A percentile compares a stretch with the other conserved stretches of the same genome.
phyloP scores from a whole-genome alignment of 305 asterid genomes.

The Fraxinus nigra region DNA sequence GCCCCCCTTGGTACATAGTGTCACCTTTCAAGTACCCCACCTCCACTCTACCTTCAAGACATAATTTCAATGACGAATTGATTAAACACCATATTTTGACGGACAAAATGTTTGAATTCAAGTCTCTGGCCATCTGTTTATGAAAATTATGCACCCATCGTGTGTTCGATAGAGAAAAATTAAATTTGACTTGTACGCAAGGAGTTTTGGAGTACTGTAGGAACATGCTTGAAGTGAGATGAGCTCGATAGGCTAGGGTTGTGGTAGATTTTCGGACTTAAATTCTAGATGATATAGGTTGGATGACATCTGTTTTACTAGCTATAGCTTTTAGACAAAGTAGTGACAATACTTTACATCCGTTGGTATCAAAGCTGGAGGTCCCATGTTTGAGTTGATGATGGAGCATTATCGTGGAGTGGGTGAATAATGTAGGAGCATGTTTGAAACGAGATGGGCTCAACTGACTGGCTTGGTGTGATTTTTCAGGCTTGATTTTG shows the following conservation, averaged over 20 bases:
- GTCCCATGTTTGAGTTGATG: not conserved
- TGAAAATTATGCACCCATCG: not conserved
- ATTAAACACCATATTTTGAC: not conserved
- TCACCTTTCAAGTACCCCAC: slow-evolving; percentile 4
- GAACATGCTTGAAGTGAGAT: not conserved
- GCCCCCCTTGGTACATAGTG: slow-evolving; percentile 18
- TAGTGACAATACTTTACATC: not conserved
- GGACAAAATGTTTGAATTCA: not conserved
- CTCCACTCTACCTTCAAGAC: not conserved
- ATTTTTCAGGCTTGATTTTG: not conserved
- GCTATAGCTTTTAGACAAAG: not conserved
- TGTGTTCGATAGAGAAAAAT: not conserved
- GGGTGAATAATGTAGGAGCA: not conserved
- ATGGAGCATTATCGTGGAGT: not conserved
- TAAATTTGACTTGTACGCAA: not conserved
- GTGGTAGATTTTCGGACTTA: not conserved
- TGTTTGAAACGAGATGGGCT: no score
- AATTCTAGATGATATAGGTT: not conserved
- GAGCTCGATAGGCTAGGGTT: not conserved
- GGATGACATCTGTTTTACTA: not conserved
- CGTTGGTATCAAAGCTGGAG: not conserved
- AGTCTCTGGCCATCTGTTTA: not conserved
- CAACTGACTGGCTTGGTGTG: not conserved
- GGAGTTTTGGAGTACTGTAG: not conserved
- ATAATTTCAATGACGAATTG: not conserved